Conservation (phyloP, 257 asterid species). For the Jasminum sambac region DNA sequence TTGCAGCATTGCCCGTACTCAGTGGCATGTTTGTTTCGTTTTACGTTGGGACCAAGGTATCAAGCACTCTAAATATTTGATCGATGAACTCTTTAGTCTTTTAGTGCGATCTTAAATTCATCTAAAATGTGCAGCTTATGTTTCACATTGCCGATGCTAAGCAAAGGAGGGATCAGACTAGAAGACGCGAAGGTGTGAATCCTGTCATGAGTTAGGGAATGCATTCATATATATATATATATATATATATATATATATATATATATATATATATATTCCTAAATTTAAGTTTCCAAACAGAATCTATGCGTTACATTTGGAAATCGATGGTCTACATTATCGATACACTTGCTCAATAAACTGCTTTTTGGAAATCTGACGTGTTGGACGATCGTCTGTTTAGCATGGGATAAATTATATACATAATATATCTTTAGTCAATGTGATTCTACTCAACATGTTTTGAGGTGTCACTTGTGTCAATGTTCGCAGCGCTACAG, state of each 20-base stretch:
- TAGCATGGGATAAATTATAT: background rate
- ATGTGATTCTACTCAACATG: background rate
- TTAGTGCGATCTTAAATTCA: constrained; percentile 25
- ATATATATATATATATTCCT: background rate
- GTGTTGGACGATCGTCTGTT: background rate
- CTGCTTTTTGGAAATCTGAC: background rate
- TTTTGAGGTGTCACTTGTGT: background rate
- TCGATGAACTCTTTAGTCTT: constrained; percentile 17
- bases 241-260: no score
- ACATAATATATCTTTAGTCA: background rate
- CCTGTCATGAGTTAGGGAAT: constrained; percentile 5
- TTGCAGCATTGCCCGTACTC: constrained; percentile 70
- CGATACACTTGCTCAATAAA: no score
- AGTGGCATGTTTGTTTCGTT: constrained; percentile 72
- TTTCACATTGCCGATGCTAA: constrained; percentile 82
- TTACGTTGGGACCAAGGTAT: constrained; percentile 92
- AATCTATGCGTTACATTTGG: no score
- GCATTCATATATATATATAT: background rate
- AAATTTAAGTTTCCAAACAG: background rate
- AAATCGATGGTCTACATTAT: no score
- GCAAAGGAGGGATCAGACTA: constrained; percentile 49
- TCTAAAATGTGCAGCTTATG: constrained; percentile 66
- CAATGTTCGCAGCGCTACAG: background rate
- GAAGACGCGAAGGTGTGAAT: constrained; percentile 34
- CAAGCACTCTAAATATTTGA: constrained; percentile 6